A percentile compares a stretch with the other conserved stretches of the same genome.
phyloP scores from a whole-genome alignment of 805 yeast species.

The Suhomyces prunicola region DNA sequence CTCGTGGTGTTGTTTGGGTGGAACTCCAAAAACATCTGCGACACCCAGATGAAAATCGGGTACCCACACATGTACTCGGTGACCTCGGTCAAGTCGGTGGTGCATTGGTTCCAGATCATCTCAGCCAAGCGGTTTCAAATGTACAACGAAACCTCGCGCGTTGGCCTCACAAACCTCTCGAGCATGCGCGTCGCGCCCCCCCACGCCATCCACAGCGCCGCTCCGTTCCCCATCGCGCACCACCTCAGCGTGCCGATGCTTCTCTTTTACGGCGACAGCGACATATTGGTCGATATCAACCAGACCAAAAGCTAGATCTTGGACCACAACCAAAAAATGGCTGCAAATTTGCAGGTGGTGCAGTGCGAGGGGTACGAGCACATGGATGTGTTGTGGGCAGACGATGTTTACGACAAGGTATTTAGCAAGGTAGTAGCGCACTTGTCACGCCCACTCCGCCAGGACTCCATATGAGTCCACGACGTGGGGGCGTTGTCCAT shows the following conservation, averaged over 20 bases:
- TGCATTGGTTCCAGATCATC: conserved; percentile 34
- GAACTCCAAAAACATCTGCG: conserved; percentile 21
- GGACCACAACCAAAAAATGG: conserved; percentile 23
- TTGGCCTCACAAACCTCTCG: conserved; percentile 22
- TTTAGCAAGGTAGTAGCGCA: conserved; percentile 14
- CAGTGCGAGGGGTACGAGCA: conserved; percentile 27
- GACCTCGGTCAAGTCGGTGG: conserved; percentile 25
- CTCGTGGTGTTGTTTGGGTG: conserved; percentile 26
- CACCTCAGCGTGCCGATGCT: conserved; percentile 28
- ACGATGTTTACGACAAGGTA: conserved; percentile 23
- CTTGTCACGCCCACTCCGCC: too few species aligned
- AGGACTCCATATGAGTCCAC: too few species aligned
- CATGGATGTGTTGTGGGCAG: conserved; percentile 32
- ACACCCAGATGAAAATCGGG: conserved; percentile 23
- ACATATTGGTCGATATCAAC: conserved; percentile 27
- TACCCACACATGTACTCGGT: conserved; percentile 31
- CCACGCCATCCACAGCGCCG: conserved; percentile 16
- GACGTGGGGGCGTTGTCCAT: not conserved
- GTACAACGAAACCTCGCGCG: conserved; percentile 27
- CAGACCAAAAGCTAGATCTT: conserved; percentile 20
- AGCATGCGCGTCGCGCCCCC: conserved; percentile 14
- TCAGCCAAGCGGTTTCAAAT: conserved; percentile 28
- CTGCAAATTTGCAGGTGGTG: conserved; percentile 16
- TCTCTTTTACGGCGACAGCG: conserved; percentile 27
- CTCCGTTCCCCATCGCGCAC: conserved; percentile 29